Base-by-base conservation (phyloP, 352 stramenopile genomes). In the Phytophthora cactorum region DNA sequence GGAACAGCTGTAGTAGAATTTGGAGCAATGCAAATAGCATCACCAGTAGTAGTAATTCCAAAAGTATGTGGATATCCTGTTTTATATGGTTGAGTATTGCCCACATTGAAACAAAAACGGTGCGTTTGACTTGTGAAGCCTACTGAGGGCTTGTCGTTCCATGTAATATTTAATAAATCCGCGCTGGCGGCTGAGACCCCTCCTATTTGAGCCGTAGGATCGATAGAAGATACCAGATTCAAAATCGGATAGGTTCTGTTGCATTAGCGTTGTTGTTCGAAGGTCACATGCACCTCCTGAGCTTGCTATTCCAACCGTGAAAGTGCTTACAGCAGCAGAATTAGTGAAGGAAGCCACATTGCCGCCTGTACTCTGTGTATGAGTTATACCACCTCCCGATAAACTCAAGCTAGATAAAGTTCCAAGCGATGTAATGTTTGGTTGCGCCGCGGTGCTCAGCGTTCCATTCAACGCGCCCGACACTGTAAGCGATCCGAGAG, bases 41-140 rank as follows among this genome's bases (percentile, higher is more conserved):
- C 43, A 28, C 32, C 50, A 29, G 41, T 43, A 17, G 43, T 38
- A 34, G 17, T 51, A 3, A 67, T 8, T 8, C 3, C 39, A 22
- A 36, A 72, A 50, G 51, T 63, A 62, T 63, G 47, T 45, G 64
- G 64, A 28, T 55, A 72, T n/a, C 57, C 56, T 9, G 5, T 52
- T 43, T 66, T 67, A 25, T 62, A 72, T 15, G 64, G 55, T 27
- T 60, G 44, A 45, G 51, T 45, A 57, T 55, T 62, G 12, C 64
- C 64, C 52, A 72, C n/a, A 57, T 72, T 52, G 34, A 67, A 72
- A 46, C 63, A 63, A 60, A 66, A 65, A 51, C 56, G 4, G 59
- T 71, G 63, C 29, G 54, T 71, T 36, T 72, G 64, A 51, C 32
- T 60, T 12, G 54, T 70, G 15, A 70, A 60, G 14, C 55, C 63